A percentile compares a stretch with the other conserved stretches of the same genome.
These are phyloP conservation scores for Botrytis hyacinthi DNA, from an alignment of 2,329 filamentous ascomycete species.

Conservation along the genomic window DNA sequence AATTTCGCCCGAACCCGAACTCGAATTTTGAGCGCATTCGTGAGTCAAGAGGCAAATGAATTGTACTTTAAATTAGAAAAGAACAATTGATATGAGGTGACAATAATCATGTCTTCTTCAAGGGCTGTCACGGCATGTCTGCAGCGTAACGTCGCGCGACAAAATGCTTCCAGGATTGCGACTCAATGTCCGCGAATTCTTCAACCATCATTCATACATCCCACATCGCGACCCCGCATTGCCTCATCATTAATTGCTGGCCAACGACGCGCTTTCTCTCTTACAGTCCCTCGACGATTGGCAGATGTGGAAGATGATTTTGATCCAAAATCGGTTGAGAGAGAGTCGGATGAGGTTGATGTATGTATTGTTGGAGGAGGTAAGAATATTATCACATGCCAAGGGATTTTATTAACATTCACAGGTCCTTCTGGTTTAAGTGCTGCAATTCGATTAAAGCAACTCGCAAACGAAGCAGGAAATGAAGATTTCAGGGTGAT, in stretches of 20 bases:
- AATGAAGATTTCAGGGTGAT: slow-evolving; percentile 95
- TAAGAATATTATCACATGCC: slow-evolving; percentile 39
- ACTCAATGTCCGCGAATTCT: slow-evolving; percentile 25
- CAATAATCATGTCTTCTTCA: slow-evolving; percentile 33
- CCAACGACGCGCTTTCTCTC: slow-evolving; percentile 45
- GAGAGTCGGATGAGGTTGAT: slow-evolving; percentile 91
- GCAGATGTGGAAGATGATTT: slow-evolving; percentile 55
- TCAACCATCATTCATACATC: slow-evolving; percentile 25
- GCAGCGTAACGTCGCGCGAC: slow-evolving; percentile 32
- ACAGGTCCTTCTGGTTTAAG: slow-evolving; percentile 84
- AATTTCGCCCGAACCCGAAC: neutral
- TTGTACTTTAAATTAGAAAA: slow-evolving; percentile 9
- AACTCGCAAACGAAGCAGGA: slow-evolving; percentile 88
- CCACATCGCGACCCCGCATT: slow-evolving; percentile 28
- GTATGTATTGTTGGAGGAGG: slow-evolving; percentile 94
- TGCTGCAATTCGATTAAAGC: slow-evolving; percentile 91
- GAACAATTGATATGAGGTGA: slow-evolving; percentile 35
- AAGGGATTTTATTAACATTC: slow-evolving; percentile 23
- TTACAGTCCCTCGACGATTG: slow-evolving; percentile 42
- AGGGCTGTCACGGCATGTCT: slow-evolving; percentile 32
- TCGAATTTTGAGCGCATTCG: neutral
- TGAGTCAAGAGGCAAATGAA: slow-evolving; percentile 3
- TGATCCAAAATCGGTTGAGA: slow-evolving; percentile 68
- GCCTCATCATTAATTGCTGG: slow-evolving; percentile 26
- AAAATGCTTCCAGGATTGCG: slow-evolving; percentile 24